Base-by-base conservation (phyloP, 2,329 filamentous ascomycete species). In the Phialemonium atrogriseum region DNA sequence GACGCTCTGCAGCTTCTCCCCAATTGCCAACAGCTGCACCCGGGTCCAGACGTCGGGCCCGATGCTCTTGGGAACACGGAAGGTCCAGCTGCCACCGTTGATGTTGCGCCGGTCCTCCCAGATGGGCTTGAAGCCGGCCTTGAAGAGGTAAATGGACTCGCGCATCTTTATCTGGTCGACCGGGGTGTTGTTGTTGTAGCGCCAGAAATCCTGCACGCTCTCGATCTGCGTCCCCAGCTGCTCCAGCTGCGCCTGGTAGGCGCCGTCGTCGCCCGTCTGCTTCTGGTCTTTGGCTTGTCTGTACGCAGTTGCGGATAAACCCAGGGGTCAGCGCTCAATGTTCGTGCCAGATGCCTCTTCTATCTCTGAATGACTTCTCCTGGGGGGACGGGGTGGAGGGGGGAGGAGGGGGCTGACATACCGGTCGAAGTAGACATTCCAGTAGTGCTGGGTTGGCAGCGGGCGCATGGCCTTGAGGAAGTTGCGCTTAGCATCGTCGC, bases 51-150 rank as follows among this genome's bases (percentile, higher is more conserved):
- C 82, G 47, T 80, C 80, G 3, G 77, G 73, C 5, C 75, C 76
- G 22, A 73, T 70, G 39, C 67, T 69, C 65, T 94, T 94, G 41
- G 80, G 78, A 26, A 95, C 80, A 30, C 88, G 79, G 59, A 96
- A 94, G 14, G 86, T 93, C 86, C 86, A 95, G 54, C 83, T 82
- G 30, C 89, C 89, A 32, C 89, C 89, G 39, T 78, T 70, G 37
- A 81, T 67, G 59, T 95, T 95, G 48, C 91, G 78, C 24, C 84
- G 75, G 54, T 96, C 89, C 60, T 87, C 83, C 82, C 82, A 87
- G 44, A 86, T 64, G 35, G 83, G 83, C 41, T 72, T 73, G 57
- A 85, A 84, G 21, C 82, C 82, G 40, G 75, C 68, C 56, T 86
- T 86, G 67, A 87, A 87, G 43, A 88, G 69, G 54, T 87, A 84